These are phyloP conservation scores for Lactarius vividus DNA, from an alignment of 768 basidiomycete species.

Conservation along the genomic window DNA sequence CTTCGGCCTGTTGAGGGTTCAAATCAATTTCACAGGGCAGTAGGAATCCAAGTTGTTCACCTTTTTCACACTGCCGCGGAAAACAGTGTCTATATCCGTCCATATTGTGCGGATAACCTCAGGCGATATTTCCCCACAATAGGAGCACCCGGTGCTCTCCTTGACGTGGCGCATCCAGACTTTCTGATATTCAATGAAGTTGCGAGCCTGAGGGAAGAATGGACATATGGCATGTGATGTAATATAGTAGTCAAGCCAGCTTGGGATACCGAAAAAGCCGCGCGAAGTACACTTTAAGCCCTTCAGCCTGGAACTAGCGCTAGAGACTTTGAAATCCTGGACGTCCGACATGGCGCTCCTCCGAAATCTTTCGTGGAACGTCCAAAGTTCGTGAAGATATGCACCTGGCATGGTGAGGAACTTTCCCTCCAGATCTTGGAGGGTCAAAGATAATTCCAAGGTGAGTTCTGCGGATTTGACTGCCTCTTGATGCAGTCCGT, in stretches of 20 bases:
- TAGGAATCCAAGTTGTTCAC: not conserved
- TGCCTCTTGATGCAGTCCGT: constrained; percentile 2
- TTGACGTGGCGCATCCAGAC: not conserved
- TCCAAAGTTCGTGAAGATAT: constrained; percentile 12
- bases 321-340: not conserved
- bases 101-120: not conserved
- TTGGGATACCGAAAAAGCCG: not conserved
- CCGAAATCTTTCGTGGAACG: constrained; percentile 18
- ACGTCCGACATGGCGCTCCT: too few species aligned
- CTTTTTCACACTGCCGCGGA: not conserved
- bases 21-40: not conserved
- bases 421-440: not conserved
- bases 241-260: not conserved
- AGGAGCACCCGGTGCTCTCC: too few species aligned
- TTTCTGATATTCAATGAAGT: not conserved
- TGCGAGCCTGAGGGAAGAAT: not conserved
- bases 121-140: not conserved
- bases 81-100: not conserved
- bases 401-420: not conserved
- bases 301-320: not conserved
- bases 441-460: not conserved
- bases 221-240: not conserved
- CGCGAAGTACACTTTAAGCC: not conserved
- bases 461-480: not conserved
- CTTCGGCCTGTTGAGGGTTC: constrained; percentile 3